These are phyloP conservation scores for Orbilia oligospora DNA, from an alignment of 2,329 filamentous ascomycete species.

Conservation along the genomic window DNA sequence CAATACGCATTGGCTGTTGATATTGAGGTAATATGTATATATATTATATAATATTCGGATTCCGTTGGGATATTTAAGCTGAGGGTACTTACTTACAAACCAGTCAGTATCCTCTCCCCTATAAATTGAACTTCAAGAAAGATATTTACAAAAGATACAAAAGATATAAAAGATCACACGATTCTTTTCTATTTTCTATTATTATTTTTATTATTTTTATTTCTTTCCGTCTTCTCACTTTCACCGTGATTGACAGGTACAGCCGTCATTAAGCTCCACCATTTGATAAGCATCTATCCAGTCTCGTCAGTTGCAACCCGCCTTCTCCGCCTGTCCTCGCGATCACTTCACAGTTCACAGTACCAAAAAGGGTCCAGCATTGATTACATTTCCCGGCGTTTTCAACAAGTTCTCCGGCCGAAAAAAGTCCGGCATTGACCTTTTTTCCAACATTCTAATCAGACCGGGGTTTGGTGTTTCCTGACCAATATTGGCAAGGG, in stretches of 20 bases:
- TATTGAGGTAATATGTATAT: not conserved
- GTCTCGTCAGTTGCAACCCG: not conserved
- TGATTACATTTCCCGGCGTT: not conserved
- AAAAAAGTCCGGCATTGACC: constrained; percentile 14
- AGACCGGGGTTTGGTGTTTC: not conserved
- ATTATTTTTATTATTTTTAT: too few species aligned
- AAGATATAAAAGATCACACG: not conserved
- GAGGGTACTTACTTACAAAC: too few species aligned
- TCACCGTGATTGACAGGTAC: not conserved
- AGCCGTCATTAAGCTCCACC: not conserved
- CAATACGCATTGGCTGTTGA: not conserved
- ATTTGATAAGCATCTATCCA: too few species aligned
- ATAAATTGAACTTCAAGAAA: too few species aligned
- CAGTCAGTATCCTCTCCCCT: too few species aligned
- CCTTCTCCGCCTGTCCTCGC: constrained; percentile 19
- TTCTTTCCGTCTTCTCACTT: not conserved
- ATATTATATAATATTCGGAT: not conserved
- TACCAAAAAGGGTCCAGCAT: too few species aligned
- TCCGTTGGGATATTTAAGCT: not conserved
- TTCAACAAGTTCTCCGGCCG: constrained; percentile 12
- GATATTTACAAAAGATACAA: too few species aligned
- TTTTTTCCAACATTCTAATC: not conserved
- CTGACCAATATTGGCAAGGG: not conserved
- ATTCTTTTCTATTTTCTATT: not conserved
- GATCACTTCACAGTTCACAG: not conserved